Evolutionary conservation across 1,139 yeast genomes (phyloP).

Genomic region (Saccharomyces uvarum): DNA sequence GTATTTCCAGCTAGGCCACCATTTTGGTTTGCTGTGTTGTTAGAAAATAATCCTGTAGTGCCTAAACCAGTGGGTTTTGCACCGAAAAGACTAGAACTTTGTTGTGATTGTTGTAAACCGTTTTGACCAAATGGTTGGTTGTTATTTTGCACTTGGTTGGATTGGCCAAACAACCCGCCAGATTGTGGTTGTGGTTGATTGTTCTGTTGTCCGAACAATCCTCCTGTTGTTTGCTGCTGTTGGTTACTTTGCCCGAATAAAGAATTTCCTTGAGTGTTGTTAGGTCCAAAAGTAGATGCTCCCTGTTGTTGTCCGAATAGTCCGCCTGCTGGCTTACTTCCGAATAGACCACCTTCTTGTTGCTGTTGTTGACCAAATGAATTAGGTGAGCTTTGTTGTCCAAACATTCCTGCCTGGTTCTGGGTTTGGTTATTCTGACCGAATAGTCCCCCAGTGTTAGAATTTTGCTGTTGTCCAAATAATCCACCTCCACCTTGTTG

Average conservation of each 20-base stretch:
- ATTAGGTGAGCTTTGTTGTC: slow-evolving; percentile 8
- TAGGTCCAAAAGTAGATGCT: background rate
- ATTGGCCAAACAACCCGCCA: slow-evolving; percentile 18
- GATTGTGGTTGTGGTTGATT: background rate
- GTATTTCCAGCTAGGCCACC: background rate
- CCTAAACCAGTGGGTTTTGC: slow-evolving; percentile 6
- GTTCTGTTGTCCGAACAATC: slow-evolving; percentile 23
- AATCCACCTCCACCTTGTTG: slow-evolving; percentile 1
- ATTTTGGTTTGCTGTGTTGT: background rate
- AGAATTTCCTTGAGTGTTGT: slow-evolving; percentile 1
- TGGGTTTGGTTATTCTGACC: slow-evolving; percentile 20
- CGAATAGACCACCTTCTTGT: slow-evolving; percentile 1
- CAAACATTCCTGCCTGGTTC: slow-evolving; percentile 23
- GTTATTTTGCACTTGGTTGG: slow-evolving; percentile 22
- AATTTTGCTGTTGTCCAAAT: background rate
- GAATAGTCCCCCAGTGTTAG: slow-evolving; percentile 25
- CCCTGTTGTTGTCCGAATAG: slow-evolving; percentile 3
- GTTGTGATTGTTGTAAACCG: slow-evolving; percentile 12
- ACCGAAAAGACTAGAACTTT: slow-evolving; percentile 18
- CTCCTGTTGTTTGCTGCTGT: slow-evolving; percentile 28
- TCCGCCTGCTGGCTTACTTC: slow-evolving; percentile 3
- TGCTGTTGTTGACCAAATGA: background rate
- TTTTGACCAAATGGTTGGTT: slow-evolving; percentile 27
- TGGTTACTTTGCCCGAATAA: slow-evolving; percentile 8
- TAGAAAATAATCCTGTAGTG: slow-evolving; percentile 2